phyloP scores from a whole-genome alignment of 2,329 filamentous ascomycete species.

The Corynespora cassiicola region DNA sequence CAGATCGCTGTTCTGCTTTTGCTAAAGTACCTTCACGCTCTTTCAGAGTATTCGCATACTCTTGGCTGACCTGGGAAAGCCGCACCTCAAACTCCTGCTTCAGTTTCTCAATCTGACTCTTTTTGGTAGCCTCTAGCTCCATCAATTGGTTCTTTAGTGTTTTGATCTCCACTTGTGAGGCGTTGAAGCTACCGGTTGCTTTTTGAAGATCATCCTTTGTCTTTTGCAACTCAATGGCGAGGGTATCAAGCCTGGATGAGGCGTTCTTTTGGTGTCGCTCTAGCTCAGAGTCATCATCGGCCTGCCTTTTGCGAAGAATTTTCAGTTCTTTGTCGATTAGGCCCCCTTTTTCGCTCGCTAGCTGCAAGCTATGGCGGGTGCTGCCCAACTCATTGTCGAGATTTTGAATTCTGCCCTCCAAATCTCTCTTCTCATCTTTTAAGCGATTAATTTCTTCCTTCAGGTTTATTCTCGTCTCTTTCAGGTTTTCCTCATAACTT shows the following conservation, averaged over 20 bases:
- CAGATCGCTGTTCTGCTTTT: conserved; percentile 3
- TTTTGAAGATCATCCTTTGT: too few relatives aligned
- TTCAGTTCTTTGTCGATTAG: conserved; percentile 20
- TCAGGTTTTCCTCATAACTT: conserved; percentile 10
- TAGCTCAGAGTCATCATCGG: conserved; percentile 13
- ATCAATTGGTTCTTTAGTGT: too few relatives aligned
- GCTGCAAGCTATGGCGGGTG: conserved; percentile 13
- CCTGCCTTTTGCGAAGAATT: conserved; percentile 3
- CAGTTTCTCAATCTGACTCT: conserved; percentile 14
- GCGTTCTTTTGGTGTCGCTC: conserved; percentile 8
- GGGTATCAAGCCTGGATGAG: too few relatives aligned
- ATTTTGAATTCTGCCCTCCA: conserved; percentile 3
- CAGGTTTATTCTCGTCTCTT: conserved; percentile 18
- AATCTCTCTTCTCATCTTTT: conserved; percentile 3
- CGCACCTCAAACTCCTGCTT: conserved; percentile 15
- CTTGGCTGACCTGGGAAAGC: conserved; percentile 5
- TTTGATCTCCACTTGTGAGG: too few relatives aligned
- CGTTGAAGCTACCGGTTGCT: too few relatives aligned
- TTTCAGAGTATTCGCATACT: conserved; percentile 12
- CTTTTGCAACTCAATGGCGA: too few relatives aligned
- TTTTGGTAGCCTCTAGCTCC: too few relatives aligned
- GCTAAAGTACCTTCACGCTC: conserved; percentile 2
- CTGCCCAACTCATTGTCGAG: conserved; percentile 13
- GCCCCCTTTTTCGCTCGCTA: conserved; percentile 14
- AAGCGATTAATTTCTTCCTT: conserved; percentile 21